Evolutionary conservation across 768 basidiomycete species (phyloP).

Genomic region (Amanita muscaria): DNA sequence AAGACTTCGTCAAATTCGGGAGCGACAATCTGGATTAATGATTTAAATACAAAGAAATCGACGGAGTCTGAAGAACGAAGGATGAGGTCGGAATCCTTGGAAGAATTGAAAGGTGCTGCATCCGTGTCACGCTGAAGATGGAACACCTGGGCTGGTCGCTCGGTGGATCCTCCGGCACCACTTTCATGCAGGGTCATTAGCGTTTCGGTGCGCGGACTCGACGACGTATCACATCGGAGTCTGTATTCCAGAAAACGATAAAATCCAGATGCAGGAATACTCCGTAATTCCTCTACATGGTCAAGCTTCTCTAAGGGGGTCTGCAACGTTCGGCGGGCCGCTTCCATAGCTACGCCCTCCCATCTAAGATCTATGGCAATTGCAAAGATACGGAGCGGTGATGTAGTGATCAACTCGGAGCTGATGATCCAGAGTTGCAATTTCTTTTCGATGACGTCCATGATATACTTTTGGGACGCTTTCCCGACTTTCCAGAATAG

Average conservation of each 20-base stretch:
- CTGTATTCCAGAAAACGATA: slow-evolving; percentile 2
- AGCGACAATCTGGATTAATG: neutral
- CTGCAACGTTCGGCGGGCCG: neutral
- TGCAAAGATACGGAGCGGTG: neutral
- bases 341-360: neutral
- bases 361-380: neutral
- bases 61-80: slow-evolving; percentile 21
- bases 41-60: slow-evolving; percentile 17
- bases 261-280: neutral
- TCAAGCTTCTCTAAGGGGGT: neutral
- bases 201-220: neutral
- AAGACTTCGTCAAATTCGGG: neutral
- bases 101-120: too few species aligned
- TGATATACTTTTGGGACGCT: slow-evolving; percentile 6
- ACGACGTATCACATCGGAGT: neutral
- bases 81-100: slow-evolving; percentile 9
- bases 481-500: neutral
- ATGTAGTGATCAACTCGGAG: neutral
- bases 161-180: too few species aligned
- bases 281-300: neutral
- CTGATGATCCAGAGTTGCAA: neutral
- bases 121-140: too few species aligned
- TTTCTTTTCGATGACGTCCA: slow-evolving; percentile 5
- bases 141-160: too few species aligned
- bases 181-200: neutral